Evolutionary conservation across 164 flowering plant species (phyloP).

Genomic region (Houttuynia cordata): DNA sequence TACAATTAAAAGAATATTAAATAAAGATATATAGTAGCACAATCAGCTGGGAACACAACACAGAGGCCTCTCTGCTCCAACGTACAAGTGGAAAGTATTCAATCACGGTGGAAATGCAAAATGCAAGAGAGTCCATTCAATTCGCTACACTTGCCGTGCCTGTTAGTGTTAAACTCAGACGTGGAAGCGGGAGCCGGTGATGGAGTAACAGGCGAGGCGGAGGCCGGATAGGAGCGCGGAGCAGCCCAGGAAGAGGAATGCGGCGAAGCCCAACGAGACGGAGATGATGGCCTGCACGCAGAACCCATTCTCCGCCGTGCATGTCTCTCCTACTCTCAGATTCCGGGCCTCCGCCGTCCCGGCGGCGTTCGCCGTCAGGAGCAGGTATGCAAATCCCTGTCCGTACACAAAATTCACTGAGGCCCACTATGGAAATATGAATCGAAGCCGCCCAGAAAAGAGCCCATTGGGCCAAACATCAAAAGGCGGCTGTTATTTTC

Average conservation of each 20-base stretch:
- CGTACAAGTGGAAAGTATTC: too few relatives aligned
- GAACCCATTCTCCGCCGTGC: conserved; percentile 34
- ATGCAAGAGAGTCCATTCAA: too few relatives aligned
- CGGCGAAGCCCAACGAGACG: conserved; percentile 59
- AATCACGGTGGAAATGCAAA: too few relatives aligned
- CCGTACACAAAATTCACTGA: not conserved
- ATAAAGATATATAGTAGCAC: too few relatives aligned
- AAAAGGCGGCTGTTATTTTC: not conserved
- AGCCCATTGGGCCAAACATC: not conserved
- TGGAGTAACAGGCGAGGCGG: conserved; percentile 54
- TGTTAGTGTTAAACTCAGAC: not conserved
- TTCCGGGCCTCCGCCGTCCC: conserved; percentile 46
- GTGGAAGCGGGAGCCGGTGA: conserved; percentile 73
- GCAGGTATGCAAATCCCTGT: conserved; percentile 71
- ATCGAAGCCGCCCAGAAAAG: not conserved
- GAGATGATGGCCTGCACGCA: conserved; percentile 64
- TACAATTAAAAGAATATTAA: too few relatives aligned
- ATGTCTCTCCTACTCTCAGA: conserved; percentile 31
- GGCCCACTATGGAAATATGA: too few relatives aligned
- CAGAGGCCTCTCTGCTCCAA: too few relatives aligned
- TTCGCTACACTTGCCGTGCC: too few relatives aligned
- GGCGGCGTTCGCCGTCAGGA: conserved; percentile 58
- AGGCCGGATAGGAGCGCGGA: conserved; percentile 68
- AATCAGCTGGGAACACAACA: too few relatives aligned
- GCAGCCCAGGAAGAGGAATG: conserved; percentile 52